Evolutionary conservation across 129 eudicot genomes (phyloP), one percentile per base, ranked within the genome.

Genomic region (Pulicaria dysenterica): DNA sequence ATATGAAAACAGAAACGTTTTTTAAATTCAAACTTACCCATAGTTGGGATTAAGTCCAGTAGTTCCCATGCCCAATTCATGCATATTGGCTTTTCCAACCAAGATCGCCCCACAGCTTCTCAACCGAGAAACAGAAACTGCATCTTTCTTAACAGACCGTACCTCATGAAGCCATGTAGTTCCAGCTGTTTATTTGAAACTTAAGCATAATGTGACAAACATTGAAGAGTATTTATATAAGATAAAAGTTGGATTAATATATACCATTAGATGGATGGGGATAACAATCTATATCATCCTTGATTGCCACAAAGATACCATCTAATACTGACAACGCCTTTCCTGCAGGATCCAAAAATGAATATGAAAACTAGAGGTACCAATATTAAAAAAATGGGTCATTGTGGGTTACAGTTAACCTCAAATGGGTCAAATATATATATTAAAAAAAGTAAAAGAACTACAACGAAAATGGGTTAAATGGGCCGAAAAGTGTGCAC

Each of bases 61-160:
- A n/a, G 96, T 88, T 45, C 99, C 99, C 79, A 91, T 81, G 63
- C 99, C 99, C 66, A 94, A 58, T 85, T 94, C 99, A 88, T 94
- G 99, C 99, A 94, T 94, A 80, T 94, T 94, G 67, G 97, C 97
- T 83, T 94, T 94, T 58, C 99, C 99, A 57, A 94, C 92, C 69
- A 94, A 86, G 62, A 94, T 83, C 62, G 75, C 97, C 49, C 99
- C 99, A 81, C 97, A 90, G 56, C 86, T 75, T 41, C 99, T 85
- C 72, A 94, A 86, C 70, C 49, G 86, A 72, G 93, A 89, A 48
- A 94, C 99, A 77, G 85, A 86, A 78, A 76, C 94, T 50, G 97
- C 97, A 83, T 94, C 99, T 64, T 86, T 70, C 48, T 83, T 64
- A 54, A 94, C 96, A 10, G 78, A 64, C n/a, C 89, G 84, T 63